Evolutionary conservation across 768 basidiomycete species (phyloP).

Genomic region (Termitomyces sp.): DNA sequence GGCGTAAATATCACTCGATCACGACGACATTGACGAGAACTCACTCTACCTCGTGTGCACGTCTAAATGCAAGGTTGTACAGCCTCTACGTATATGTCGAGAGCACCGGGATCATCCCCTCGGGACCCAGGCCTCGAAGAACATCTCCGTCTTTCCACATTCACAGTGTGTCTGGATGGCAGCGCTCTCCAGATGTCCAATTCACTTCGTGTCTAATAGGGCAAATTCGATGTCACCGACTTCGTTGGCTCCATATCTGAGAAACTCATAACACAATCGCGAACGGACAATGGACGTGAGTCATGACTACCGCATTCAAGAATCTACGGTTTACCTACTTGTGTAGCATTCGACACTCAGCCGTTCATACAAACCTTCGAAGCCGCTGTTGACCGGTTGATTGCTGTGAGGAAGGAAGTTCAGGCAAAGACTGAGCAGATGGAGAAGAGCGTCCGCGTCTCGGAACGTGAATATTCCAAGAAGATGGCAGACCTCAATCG

Average conservation of each 20-base stretch:
- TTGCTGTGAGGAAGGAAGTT: constrained; percentile 85
- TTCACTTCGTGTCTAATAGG: constrained; percentile 36
- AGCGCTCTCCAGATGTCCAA: background rate
- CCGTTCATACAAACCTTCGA: constrained; percentile 94
- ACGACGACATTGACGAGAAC: background rate
- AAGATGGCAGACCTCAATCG: constrained; percentile 91
- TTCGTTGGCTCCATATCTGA: constrained; percentile 85
- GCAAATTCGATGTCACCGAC: constrained; percentile 90
- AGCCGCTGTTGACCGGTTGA: constrained; percentile 82
- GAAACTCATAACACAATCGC: constrained; percentile 83
- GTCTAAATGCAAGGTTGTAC: background rate
- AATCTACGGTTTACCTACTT: constrained; percentile 4
- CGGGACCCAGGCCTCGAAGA: constrained; percentile 53
- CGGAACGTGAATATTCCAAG: constrained; percentile 92
- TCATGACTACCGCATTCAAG: constrained; percentile 7
- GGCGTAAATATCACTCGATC: constrained; percentile 15
- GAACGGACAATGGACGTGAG: constrained; percentile 75
- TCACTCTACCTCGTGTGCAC: background rate
- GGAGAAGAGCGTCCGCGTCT: constrained; percentile 84
- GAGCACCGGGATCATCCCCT: constrained; percentile 7
- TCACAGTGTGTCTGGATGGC: constrained; percentile 39
- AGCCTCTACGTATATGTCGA: constrained; percentile 9
- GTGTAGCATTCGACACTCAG: constrained; percentile 85
- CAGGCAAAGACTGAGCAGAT: constrained; percentile 87
- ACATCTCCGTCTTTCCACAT: constrained; percentile 48